Percentiles rank a stretch among this genome's conserved stretches.
Evolutionary conservation across 1,284 basidiomycete genomes (phyloP).

Genomic region (Cryptococcus deneoformans): DNA sequence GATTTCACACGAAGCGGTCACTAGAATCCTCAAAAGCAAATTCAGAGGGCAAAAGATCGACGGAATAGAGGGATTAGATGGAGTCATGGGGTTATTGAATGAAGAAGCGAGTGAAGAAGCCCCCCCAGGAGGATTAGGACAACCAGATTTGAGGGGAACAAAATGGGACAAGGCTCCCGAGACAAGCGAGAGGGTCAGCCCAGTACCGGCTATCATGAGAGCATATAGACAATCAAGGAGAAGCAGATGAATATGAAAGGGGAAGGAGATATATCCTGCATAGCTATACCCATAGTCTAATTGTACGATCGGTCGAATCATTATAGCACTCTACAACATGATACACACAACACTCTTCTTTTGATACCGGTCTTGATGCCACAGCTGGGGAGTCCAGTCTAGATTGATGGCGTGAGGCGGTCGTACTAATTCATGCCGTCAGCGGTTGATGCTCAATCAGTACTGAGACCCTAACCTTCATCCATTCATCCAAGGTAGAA

Average conservation of each 20-base stretch:
- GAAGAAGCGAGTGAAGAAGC: constrained; percentile 1
- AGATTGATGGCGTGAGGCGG: constrained; percentile 29
- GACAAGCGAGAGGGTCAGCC: constrained; percentile 23
- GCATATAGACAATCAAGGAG: constrained; percentile 12
- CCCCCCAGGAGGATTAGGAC: constrained; percentile 53
- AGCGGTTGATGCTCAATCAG: background rate
- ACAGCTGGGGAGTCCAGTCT: background rate
- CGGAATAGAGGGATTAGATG: constrained; percentile 57
- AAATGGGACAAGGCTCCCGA: constrained; percentile 56
- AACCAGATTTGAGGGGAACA: constrained; percentile 55
- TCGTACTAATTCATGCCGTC: constrained; percentile 24
- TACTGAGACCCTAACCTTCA: constrained; percentile 33
- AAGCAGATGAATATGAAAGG: background rate
- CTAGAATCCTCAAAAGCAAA: constrained; percentile 75
- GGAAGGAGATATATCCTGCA: background rate
- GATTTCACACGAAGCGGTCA: constrained; percentile 81
- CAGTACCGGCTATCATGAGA: constrained; percentile 30
- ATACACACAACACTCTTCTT: background rate
- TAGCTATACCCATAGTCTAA: background rate
- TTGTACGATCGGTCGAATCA: background rate
- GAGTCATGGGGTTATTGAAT: constrained; percentile 3
- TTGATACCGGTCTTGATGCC: too few species aligned
- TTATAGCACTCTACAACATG: background rate
- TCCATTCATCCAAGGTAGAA: constrained; percentile 65
- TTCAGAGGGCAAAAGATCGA: constrained; percentile 41